Evolutionary conservation across 495 filamentous ascomycete genomes (phyloP).

Genomic region (Barbatosphaeria neglecta): DNA sequence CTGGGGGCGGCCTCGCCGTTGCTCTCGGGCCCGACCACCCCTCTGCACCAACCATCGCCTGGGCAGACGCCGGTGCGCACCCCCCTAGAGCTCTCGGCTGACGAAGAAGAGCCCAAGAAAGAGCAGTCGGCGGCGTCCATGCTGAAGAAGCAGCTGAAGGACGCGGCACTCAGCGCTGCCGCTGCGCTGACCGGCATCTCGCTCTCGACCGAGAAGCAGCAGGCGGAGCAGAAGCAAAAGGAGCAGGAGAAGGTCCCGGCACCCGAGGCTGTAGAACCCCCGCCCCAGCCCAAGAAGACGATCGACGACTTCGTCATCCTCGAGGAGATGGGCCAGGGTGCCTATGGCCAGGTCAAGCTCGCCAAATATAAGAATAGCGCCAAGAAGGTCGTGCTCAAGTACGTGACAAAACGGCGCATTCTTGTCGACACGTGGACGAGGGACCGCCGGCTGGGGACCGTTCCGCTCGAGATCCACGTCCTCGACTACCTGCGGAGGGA

Average conservation of each 20-base stretch:
- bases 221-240: no score
- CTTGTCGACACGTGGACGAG: slow-evolving; percentile 98
- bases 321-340: slow-evolving; percentile 97
- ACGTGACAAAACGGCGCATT: slow-evolving; percentile 93
- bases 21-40: slow-evolving; percentile 48
- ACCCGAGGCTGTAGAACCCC: slow-evolving; percentile 10
- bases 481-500: slow-evolving; percentile 86
- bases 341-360: slow-evolving; percentile 94
- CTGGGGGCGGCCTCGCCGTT: slow-evolving; percentile 45
- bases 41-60: slow-evolving; percentile 65
- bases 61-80: slow-evolving; percentile 50
- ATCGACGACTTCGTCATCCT: slow-evolving; percentile 87
- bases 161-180: slow-evolving; percentile 45
- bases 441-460: slow-evolving; percentile 87
- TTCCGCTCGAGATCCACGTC: slow-evolving; percentile 95
- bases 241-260: slow-evolving; percentile 24
- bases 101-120: slow-evolving; percentile 27
- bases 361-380: slow-evolving; percentile 73
- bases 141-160: slow-evolving; percentile 64
- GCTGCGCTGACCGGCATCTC: slow-evolving; percentile 32
- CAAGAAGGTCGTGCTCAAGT: slow-evolving; percentile 90
- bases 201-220: slow-evolving; percentile 11
- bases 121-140: slow-evolving; percentile 38
- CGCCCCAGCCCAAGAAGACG: slow-evolving; percentile 51
- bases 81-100: slow-evolving; percentile 39